phyloP scores from a whole-genome alignment of 192 early-diverging fungal species.

The Rhizophlyctis rosea region DNA sequence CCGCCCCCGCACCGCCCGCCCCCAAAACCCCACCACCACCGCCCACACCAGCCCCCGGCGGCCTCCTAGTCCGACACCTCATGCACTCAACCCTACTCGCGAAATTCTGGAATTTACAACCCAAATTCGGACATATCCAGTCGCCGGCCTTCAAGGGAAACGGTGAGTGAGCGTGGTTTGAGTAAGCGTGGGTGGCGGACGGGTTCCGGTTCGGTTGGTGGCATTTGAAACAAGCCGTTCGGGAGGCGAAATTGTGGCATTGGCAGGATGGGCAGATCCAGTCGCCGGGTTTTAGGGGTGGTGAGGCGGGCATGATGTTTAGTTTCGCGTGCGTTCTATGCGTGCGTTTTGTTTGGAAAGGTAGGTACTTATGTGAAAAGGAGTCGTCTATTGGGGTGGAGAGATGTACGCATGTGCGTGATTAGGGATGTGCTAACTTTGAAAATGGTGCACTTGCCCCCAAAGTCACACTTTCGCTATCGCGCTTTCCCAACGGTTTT shows the following conservation, averaged over 20 bases:
- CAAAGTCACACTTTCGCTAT: no score
- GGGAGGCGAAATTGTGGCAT: slow-evolving; percentile 55
- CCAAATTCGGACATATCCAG: slow-evolving; percentile 34
- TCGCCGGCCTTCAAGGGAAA: slow-evolving; percentile 20
- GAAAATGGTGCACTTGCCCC: no score
- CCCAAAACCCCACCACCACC: no score
- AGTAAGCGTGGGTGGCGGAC: slow-evolving; percentile 29
- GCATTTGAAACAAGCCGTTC: slow-evolving; percentile 34
- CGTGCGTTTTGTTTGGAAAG: no score
- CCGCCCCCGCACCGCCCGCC: no score
- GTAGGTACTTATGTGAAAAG: no score
- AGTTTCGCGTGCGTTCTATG: no score
- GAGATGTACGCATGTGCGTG: no score
- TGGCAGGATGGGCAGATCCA: slow-evolving; percentile 66
- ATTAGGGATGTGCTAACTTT: no score
- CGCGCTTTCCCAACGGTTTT: no score
- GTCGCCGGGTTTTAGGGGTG: slow-evolving; percentile 55
- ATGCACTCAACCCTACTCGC: slow-evolving; percentile 59
- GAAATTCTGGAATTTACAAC: slow-evolving; percentile 61
- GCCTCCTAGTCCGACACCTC: slow-evolving; percentile 36
- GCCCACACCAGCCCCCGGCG: not conserved
- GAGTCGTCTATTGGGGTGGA: no score
- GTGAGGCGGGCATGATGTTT: no score
- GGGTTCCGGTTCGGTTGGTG: slow-evolving; percentile 11
- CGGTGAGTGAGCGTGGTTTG: slow-evolving; percentile 55